Evolutionary conservation across 2,329 filamentous ascomycete species (phyloP), one percentile per base, ranked within the genome.

Genomic region (Aureobasidium lini): DNA sequence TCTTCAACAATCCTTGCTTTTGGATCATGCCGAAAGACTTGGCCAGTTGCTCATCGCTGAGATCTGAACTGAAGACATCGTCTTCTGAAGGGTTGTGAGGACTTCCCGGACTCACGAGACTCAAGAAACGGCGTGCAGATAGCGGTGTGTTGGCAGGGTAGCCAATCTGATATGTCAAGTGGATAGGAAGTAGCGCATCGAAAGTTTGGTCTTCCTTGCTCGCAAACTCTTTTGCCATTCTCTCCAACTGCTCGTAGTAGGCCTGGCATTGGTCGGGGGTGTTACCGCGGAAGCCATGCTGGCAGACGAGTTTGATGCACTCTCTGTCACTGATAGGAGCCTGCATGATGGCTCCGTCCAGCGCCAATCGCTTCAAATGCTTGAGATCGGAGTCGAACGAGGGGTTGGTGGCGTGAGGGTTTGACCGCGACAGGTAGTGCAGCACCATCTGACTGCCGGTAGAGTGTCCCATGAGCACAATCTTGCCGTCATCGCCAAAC

Each of bases 21-120:
- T 68, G 65, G 39, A 80, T 70, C 63, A 67, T 42, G 48, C 72
- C 73, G 69, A 63, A 61, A 65, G 71, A 53, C 66, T 60, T 31
- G 65, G 64, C 44, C 63, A 67, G 57, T 63, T 71, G 43, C 71
- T 66, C 31, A 69, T 69, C 16, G 65, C 67, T 42, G n/a, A 66
- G 52, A 56, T 66, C 64, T 11, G 62, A 63, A 44, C 65, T 66
- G 59, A 66, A 66, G n/a, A 66, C 28, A 39, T 66, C 65, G 36
- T 66, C 65, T 43, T 66, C 65, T 29, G 39, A 43, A 10, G 65
- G 65, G 15, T 59, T 32, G 15, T 60, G 28, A 4, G 65, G 65
- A 34, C 64, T 65, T 10, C 63, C 62, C 2, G 63, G 64, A 40
- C 64, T 66, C 13, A 63, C 57, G 2, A 67, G 61, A 42, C 65